A percentile compares a stretch with the other conserved stretches of the same genome.
Evolutionary conservation across 2,329 filamentous ascomycete genomes (phyloP).

Genomic region (Colletotrichum sp.): DNA sequence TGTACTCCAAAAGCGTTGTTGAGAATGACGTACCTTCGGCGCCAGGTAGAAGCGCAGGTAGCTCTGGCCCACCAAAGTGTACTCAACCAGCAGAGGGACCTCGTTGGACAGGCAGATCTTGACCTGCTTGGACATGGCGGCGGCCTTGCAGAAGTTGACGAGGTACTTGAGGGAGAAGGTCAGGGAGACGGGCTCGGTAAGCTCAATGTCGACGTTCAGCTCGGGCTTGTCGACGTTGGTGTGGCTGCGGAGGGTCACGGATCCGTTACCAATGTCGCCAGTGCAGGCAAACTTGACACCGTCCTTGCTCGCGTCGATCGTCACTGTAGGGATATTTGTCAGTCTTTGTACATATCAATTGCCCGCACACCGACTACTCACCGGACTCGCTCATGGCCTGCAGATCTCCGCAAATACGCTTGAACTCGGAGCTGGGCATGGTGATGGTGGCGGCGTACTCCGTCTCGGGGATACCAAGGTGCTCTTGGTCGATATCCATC

Average conservation of each 20-base stretch:
- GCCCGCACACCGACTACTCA: conserved; percentile 50
- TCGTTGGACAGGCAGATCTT: conserved; percentile 95
- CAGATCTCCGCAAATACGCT: conserved; percentile 92
- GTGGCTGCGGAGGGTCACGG: conserved; percentile 89
- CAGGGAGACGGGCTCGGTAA: conserved; percentile 89
- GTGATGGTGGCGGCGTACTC: conserved; percentile 92
- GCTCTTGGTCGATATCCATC: conserved; percentile 99
- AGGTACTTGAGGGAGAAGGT: conserved; percentile 99
- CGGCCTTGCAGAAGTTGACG: conserved; percentile 99
- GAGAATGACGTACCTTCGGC: conserved; percentile 74
- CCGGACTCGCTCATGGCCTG: conserved; percentile 94
- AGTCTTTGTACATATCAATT: not conserved
- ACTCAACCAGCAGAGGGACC: conserved; percentile 95
- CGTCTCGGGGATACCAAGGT: conserved; percentile 98
- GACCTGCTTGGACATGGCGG: conserved; percentile 79
- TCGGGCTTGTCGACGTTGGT: conserved; percentile 89
- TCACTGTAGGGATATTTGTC: conserved; percentile 61
- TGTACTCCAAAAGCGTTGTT: not conserved
- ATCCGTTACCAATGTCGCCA: conserved; percentile 95
- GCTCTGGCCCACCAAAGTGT: conserved; percentile 79
- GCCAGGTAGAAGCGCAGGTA: conserved; percentile 97
- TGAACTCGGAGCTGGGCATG: conserved; percentile 90
- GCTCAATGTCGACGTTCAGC: conserved; percentile 84
- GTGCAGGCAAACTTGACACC: conserved; percentile 93
- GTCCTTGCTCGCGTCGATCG: conserved; percentile 96